Conservation (phyloP, 306 rosid genomes). For the Prunus fruticosa region DNA sequence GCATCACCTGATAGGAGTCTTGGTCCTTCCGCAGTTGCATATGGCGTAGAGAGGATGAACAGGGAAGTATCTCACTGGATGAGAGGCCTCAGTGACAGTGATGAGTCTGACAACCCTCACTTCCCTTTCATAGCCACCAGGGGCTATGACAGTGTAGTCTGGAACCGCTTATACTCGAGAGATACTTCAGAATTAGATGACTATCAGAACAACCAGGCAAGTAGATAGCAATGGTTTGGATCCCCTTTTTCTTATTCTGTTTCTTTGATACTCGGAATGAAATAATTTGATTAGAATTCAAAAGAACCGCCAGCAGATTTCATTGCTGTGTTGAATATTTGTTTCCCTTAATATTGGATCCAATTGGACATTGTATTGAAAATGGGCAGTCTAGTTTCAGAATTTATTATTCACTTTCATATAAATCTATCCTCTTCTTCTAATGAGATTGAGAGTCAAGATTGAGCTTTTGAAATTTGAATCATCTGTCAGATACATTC, state of each 20-base stretch:
- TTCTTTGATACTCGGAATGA: not conserved
- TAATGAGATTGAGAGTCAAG: not conserved
- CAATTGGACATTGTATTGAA: not conserved
- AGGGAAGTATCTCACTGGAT: conserved; percentile 88
- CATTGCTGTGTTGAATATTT: not conserved
- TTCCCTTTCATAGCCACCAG: conserved; percentile 83
- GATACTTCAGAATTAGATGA: conserved; percentile 58
- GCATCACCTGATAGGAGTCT: conserved; percentile 27
- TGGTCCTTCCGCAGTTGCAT: conserved; percentile 55
- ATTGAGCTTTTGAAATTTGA: conserved; percentile 21
- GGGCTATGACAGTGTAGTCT: conserved; percentile 92
- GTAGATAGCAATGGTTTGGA: conserved; percentile 7
- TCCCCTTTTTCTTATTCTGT: not conserved
- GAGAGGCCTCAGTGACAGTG: conserved; percentile 56
- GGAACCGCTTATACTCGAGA: conserved; percentile 93
- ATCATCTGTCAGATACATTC: conserved; percentile 51
- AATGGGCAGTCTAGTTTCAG: not conserved
- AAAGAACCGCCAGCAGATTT: not conserved
- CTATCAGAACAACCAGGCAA: conserved; percentile 64
- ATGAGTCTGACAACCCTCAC: conserved; percentile 26
- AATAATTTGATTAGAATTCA: not conserved
- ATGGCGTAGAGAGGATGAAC: conserved; percentile 85
- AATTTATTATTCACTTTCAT: not conserved
- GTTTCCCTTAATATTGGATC: not conserved
- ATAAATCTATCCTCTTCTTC: not conserved